Base-by-base conservation (phyloP, 768 basidiomycete genomes). In the Cystofilobasidium bisporidii region DNA sequence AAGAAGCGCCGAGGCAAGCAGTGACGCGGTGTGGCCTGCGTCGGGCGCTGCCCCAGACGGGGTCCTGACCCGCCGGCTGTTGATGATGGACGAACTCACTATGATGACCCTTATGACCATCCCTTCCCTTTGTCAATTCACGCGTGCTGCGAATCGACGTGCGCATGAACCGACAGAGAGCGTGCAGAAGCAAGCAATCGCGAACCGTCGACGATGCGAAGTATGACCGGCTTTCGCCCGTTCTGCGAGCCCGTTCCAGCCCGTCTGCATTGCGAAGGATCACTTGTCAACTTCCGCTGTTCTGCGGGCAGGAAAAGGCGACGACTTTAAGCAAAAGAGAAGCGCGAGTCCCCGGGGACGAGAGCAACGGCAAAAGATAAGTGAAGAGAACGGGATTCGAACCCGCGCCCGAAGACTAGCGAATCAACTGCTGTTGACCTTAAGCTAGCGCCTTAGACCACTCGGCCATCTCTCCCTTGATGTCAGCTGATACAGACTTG, bases 311-410 rank as follows among this genome's bases (percentile, higher is more conserved):
- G n/a, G n/a, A n/a, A n/a, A n/a, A n/a, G n/a, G n/a, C n/a, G n/a
- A n/a, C n/a, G n/a, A n/a, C n/a, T n/a, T n/a, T n/a, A n/a, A n/a
- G n/a, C n/a, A n/a, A n/a, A n/a, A n/a, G n/a, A n/a, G n/a, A n/a
- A n/a, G n/a, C n/a, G n/a, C n/a, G n/a, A n/a, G n/a, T n/a, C n/a
- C n/a, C n/a, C n/a, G n/a, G n/a, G n/a, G n/a, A n/a, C n/a, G n/a
- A n/a, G n/a, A n/a, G n/a, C n/a, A n/a, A 43, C 43, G 20, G 43
- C 43, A 43, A 56, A 56, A 56, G 18, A 17, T 4, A 8, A 12
- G 53, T 56, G 53, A 56, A 56, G 53, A 56, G 53, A 56, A 32
- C 28, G 53, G 53, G 53, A 56, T 56, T 56, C 53, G 53, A 56
- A 56, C 53, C 53, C 53, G 28, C 53, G 53, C 53, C 53, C 53